Evolutionary conservation across 148 eudicot genomes (phyloP).

Genomic region (Cornus controversa): DNA sequence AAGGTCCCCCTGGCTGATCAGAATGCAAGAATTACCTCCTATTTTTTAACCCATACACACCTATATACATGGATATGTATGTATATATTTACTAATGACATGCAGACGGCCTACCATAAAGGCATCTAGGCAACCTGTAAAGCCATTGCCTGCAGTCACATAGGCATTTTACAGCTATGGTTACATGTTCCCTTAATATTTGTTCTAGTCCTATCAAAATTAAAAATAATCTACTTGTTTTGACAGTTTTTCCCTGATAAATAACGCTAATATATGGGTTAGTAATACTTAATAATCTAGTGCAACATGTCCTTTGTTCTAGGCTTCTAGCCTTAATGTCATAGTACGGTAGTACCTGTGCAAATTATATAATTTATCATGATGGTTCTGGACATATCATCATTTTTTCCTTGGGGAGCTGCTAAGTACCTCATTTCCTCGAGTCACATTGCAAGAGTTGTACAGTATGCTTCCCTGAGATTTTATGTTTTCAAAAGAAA

Average conservation of each 20-base stretch:
- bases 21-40: too few relatives aligned
- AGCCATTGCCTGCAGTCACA: neutral
- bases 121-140: neutral
- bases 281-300: neutral
- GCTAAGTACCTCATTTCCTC: too few relatives aligned
- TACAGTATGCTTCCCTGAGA: too few relatives aligned
- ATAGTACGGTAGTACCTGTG: neutral
- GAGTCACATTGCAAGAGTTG: too few relatives aligned
- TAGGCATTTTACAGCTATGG: neutral
- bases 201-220: neutral
- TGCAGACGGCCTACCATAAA: too few relatives aligned
- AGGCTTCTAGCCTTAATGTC: neutral
- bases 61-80: too few relatives aligned
- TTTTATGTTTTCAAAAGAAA: too few relatives aligned
- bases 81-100: too few relatives aligned
- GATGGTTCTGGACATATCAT: neutral
- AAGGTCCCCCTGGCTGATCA: too few relatives aligned
- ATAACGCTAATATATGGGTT: neutral
- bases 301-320: neutral
- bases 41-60: too few relatives aligned
- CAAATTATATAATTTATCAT: neutral
- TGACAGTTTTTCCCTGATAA: neutral
- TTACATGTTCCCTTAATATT: neutral
- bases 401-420: neutral
- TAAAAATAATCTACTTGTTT: too few relatives aligned